Percentiles rank a stretch among this genome's conserved stretches.
These are phyloP conservation scores for Mycena sp. DNA, from an alignment of 1,284 basidiomycete species.

Conservation along the genomic window DNA sequence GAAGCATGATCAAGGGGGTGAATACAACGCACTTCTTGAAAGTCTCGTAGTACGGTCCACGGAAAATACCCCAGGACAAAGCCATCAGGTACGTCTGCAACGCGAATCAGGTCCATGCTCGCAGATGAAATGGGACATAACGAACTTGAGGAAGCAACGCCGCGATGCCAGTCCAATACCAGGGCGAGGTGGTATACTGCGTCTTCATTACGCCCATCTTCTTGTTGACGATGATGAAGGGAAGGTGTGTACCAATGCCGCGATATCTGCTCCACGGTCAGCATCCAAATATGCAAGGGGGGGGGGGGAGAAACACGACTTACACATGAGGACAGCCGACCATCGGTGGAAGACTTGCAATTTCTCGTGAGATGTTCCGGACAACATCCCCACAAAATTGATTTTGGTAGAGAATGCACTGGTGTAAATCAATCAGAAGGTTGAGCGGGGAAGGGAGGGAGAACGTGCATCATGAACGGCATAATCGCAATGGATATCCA, in stretches of 20 bases:
- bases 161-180: conserved; percentile 49
- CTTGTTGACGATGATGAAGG: conserved; percentile 42
- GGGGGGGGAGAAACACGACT: conserved; percentile 16
- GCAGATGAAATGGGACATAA: background rate
- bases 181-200: conserved; percentile 34
- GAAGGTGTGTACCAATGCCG: conserved; percentile 49
- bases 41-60: conserved; percentile 49
- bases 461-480: conserved; percentile 46
- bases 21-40: conserved; percentile 48
- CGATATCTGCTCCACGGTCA: conserved; percentile 37
- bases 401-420: conserved; percentile 52
- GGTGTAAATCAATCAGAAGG: background rate
- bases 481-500: conserved; percentile 47
- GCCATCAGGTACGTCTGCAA: conserved; percentile 39
- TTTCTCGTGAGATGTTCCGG: conserved; percentile 54
- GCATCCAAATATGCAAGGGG: too few relatives aligned
- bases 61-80: conserved; percentile 45
- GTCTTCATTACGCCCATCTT: conserved; percentile 33
- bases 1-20: background rate
- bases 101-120: background rate
- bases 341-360: conserved; percentile 56
- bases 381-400: conserved; percentile 49
- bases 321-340: conserved; percentile 48
- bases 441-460: too few relatives aligned
- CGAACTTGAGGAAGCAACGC: conserved; percentile 47